Percentiles rank a stretch among this genome's conserved stretches.
These are phyloP conservation scores for Choiromyces venosus DNA, from an alignment of 495 filamentous ascomycete species.

Conservation along the genomic window DNA sequence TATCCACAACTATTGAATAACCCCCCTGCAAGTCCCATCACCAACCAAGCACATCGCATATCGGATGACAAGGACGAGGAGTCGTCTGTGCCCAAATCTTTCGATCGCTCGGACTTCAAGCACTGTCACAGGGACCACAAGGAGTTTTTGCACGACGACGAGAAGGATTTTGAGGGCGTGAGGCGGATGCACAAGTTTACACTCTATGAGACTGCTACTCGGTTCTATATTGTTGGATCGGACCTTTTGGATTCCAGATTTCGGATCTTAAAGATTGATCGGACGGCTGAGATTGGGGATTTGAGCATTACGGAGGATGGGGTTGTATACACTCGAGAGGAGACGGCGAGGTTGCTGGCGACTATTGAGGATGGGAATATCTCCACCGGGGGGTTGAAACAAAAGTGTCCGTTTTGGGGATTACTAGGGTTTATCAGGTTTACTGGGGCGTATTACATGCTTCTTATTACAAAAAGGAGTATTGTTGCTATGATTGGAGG, in stretches of 20 bases:
- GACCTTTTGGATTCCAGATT: conserved; percentile 83
- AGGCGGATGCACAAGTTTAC: conserved; percentile 93
- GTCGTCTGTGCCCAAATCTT: conserved; percentile 57
- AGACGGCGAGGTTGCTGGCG: conserved; percentile 87
- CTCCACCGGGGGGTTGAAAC: conserved; percentile 79
- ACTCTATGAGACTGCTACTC: conserved; percentile 84
- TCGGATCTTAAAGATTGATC: conserved; percentile 88
- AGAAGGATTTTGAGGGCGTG: conserved; percentile 51
- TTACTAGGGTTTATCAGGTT: conserved; percentile 91
- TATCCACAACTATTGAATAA: conserved; percentile 45
- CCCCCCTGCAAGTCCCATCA: conserved; percentile 40
- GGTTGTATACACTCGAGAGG: conserved; percentile 83
- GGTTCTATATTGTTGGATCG: conserved; percentile 89
- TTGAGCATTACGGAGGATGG: conserved; percentile 86
- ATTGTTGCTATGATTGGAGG: conserved; percentile 94
- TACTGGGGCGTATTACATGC: conserved; percentile 95
- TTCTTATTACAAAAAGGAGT: conserved; percentile 89
- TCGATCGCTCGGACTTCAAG: conserved; percentile 55
- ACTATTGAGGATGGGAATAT: conserved; percentile 96
- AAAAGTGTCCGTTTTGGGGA: conserved; percentile 88
- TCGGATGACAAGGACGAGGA: conserved; percentile 61
- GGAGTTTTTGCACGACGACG: conserved; percentile 49
- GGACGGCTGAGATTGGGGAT: conserved; percentile 73
- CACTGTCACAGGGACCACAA: conserved; percentile 48
- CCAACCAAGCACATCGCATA: conserved; percentile 43